Conservation (phyloP, 495 filamentous ascomycete species). For the Chaetomidium leptoderma region DNA sequence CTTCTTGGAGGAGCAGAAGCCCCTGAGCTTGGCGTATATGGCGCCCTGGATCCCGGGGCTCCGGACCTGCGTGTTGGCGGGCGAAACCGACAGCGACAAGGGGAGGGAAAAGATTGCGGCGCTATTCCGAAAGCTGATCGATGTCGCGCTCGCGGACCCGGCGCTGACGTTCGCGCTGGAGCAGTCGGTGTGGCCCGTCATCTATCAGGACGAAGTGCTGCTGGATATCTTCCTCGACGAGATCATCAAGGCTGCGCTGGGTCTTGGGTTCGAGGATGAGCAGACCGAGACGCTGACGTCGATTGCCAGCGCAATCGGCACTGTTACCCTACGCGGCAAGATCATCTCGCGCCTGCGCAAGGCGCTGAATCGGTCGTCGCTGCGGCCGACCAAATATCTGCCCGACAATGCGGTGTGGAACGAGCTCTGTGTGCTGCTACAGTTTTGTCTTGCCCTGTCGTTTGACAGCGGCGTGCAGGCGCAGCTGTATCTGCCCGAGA, state of each 20-base stretch:
- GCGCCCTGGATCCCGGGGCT: conserved; percentile 60
- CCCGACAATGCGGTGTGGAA: conserved; percentile 61
- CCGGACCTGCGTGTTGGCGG: conserved; percentile 50
- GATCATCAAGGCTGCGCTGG: conserved; percentile 55
- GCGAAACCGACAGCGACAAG: conserved; percentile 56
- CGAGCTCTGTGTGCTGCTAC: conserved; percentile 59
- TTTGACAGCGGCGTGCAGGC: conserved; percentile 61
- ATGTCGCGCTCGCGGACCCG: conserved; percentile 54
- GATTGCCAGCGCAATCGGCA: conserved; percentile 55
- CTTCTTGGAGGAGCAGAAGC: conserved; percentile 57
- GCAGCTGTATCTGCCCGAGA: conserved; percentile 59
- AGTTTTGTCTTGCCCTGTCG: conserved; percentile 59
- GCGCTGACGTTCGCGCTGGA: conserved; percentile 54
- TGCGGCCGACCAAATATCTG: conserved; percentile 56
- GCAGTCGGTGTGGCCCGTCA: conserved; percentile 57
- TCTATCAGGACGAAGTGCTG: conserved; percentile 57
- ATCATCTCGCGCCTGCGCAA: conserved; percentile 58
- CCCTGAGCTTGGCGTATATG: conserved; percentile 62
- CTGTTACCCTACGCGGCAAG: conserved; percentile 57
- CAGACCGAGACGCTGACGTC: conserved; percentile 58
- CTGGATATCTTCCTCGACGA: conserved; percentile 62
- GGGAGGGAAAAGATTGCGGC: conserved; percentile 56
- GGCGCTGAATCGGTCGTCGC: conserved; percentile 58
- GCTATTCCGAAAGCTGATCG: conserved; percentile 60
- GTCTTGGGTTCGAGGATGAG: conserved; percentile 52